Conservation (phyloP, 83 land plant genomes). For the Thuja plicata region DNA sequence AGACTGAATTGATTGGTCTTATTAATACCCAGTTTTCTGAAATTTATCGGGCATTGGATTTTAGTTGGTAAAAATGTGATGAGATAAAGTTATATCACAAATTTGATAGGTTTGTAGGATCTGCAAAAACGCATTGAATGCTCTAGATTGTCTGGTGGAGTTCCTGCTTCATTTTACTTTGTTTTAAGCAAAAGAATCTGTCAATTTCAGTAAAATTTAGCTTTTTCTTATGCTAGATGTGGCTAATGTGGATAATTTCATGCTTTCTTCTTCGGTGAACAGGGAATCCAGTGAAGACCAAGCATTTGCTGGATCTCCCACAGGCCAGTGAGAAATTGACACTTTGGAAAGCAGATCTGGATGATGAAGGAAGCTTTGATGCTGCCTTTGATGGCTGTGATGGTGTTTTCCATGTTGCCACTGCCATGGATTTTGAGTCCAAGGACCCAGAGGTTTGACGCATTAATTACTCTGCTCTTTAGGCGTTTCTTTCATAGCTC, state of each 20-base stretch:
- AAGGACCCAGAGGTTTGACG: conserved; percentile 34
- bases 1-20: background rate
- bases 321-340: conserved; percentile 19
- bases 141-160: background rate
- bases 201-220: background rate
- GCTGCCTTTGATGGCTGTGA: conserved; percentile 27
- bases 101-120: background rate
- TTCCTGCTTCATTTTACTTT: background rate
- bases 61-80: too few species aligned
- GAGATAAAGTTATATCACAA: background rate
- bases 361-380: conserved; percentile 34
- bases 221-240: background rate
- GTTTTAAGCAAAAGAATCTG: background rate
- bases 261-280: background rate
- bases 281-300: conserved; percentile 27
- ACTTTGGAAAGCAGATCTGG: conserved; percentile 33
- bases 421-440: conserved; percentile 39
- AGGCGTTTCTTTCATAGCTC: too few species aligned
- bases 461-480: background rate
- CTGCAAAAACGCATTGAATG: background rate
- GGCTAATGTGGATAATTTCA: background rate
- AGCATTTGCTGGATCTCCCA: conserved; percentile 27
- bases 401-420: conserved; percentile 39
- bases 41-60: too few species aligned
- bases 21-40: background rate